These are phyloP conservation scores for Saussurea involucrata DNA, from an alignment of 129 eudicot species.

Conservation along the genomic window DNA sequence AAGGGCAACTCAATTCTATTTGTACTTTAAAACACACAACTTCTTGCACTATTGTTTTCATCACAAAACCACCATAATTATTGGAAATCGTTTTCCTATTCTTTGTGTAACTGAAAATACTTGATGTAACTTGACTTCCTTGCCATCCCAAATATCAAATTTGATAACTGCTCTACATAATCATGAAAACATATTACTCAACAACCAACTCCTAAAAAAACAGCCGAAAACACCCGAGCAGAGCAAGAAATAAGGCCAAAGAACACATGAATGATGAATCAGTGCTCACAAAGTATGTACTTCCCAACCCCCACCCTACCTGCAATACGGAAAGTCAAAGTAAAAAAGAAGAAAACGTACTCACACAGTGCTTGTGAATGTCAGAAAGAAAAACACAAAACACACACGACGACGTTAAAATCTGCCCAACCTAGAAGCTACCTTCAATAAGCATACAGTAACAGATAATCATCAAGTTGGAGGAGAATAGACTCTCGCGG, in stretches of 20 bases:
- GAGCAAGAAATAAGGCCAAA: not conserved
- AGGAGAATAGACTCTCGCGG: not conserved
- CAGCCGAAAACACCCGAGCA: not conserved
- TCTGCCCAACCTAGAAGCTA: not conserved
- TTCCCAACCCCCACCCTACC: not conserved
- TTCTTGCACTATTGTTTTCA: not conserved
- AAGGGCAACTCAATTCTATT: not conserved
- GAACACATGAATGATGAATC: not conserved
- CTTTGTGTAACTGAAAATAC: not conserved
- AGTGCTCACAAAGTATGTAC: not conserved
- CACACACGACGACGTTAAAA: not conserved
- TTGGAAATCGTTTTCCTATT: not conserved
- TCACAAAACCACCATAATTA: not conserved
- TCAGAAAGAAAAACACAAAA: not conserved
- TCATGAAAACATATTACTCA: not conserved
- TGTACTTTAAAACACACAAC: slow-evolving; percentile 3
- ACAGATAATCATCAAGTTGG: not conserved
- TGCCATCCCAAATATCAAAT: not conserved
- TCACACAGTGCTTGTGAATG: slow-evolving; percentile 14
- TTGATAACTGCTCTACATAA: not conserved
- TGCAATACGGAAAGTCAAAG: not conserved
- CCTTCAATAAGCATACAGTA: not conserved
- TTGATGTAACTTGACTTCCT: not conserved
- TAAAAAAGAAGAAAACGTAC: not conserved
- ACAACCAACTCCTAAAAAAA: not conserved